Evolutionary conservation across 2,329 filamentous ascomycete genomes (phyloP).

Genomic region (Cercospora sp.): DNA sequence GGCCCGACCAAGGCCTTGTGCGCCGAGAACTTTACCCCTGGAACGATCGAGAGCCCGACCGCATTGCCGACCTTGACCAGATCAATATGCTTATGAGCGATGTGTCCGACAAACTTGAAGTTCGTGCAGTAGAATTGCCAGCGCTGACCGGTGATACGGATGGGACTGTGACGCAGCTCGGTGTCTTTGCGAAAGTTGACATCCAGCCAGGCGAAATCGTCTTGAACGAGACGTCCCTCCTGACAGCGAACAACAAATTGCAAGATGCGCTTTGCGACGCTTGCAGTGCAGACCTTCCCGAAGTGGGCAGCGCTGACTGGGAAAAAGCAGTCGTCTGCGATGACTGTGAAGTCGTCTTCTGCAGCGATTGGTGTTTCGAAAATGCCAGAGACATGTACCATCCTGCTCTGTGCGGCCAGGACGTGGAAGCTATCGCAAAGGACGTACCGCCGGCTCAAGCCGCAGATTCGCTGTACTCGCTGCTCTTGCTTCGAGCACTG

Average conservation of each 20-base stretch:
- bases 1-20: constrained; percentile 70
- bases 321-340: constrained; percentile 48
- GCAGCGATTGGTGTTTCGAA: constrained; percentile 57
- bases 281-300: constrained; percentile 72
- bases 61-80: constrained; percentile 59
- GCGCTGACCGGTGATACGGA: constrained; percentile 52
- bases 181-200: constrained; percentile 83
- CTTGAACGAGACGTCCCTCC: constrained; percentile 76
- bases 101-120: constrained; percentile 79
- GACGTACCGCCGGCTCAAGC: constrained; percentile 59
- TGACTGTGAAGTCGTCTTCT: constrained; percentile 62
- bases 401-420: constrained; percentile 56
- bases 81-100: constrained; percentile 69
- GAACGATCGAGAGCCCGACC: constrained; percentile 62
- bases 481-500: constrained; percentile 59
- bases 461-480: constrained; percentile 60
- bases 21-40: constrained; percentile 65
- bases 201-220: constrained; percentile 75
- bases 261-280: constrained; percentile 88
- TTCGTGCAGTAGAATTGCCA: constrained; percentile 73
- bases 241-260: constrained; percentile 85
- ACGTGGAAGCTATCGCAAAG: constrained; percentile 58
- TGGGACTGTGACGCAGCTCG: constrained; percentile 68
- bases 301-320: constrained; percentile 30
- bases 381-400: constrained; percentile 60